Base-by-base conservation (phyloP, 306 rosid genomes). In the Nissolia schottii region DNA sequence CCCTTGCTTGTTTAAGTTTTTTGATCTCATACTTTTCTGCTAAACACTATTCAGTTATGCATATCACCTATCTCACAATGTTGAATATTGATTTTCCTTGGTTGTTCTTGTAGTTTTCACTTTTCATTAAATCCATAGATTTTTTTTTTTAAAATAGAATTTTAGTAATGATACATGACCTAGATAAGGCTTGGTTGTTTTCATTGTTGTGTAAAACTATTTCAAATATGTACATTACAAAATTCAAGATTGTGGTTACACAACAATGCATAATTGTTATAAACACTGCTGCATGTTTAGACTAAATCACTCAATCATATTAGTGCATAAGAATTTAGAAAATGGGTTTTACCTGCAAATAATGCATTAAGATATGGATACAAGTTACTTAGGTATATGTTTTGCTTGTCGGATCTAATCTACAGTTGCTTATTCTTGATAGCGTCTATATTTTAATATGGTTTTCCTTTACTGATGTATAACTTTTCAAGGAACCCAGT, bases 1-100 rank as follows among this genome's bases (percentile, higher is more conserved):
- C 38, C 55, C 9, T 70, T 54, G 40, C 57, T 20, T 38, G 75
- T 28, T 70, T 55, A 12, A 37, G 28, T 70, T 55, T 55, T 70
- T 53, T 53, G 25, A 38, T 55, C 34, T 5, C 20, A 16, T 41
- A 28, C 31, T 28, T 25, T 27, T 41, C 55, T 37, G 29, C 41
- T 40, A 24, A 35, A 56, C 23, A 41, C 19, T 27, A 38, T 38
- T 15, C 35, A 54, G 25, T 19, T 25, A 5, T 70, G 28, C 14
- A 24, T n/a, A n/a, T 15, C 27, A 24, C 40, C 54, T 4, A 2
- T 15, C 70, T 53, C 46, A 15, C 24, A 6, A 41, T 28, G 12
- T 38, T 38, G 24, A 53, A 16, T 55, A 53, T 2, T 50, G 51
- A 6, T 7, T 19, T 60, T 46, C 37, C 61, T 51, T 62, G 10